Evolutionary conservation across 1,284 basidiomycete genomes (phyloP).

Genomic region (Athelia psychrophila): DNA sequence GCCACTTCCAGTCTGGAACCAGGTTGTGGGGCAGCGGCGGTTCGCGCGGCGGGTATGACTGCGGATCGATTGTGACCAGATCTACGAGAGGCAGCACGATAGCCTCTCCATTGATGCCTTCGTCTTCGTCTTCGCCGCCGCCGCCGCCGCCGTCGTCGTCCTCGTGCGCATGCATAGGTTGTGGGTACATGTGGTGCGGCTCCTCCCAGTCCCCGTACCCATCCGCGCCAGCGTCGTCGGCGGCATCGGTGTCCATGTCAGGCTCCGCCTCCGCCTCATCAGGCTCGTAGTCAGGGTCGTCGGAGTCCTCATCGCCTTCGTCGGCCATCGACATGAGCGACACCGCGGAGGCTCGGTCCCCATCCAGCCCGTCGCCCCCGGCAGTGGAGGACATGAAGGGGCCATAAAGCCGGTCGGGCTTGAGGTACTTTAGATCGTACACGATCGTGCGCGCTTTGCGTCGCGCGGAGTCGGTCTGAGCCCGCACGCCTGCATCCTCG

Average conservation of each 20-base stretch:
- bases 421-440: constrained; percentile 46
- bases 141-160: background rate
- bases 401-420: constrained; percentile 40
- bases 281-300: constrained; percentile 2
- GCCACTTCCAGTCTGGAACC: constrained; percentile 28
- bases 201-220: background rate
- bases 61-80: background rate
- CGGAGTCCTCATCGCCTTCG: constrained; percentile 16
- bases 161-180: too few species aligned
- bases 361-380: background rate
- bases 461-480: constrained; percentile 32
- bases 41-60: background rate
- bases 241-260: constrained; percentile 14
- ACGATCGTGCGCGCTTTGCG: constrained; percentile 38
- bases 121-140: constrained; percentile 3
- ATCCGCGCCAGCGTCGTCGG: constrained; percentile 18
- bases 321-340: constrained; percentile 4
- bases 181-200: too few species aligned
- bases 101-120: background rate
- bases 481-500: constrained; percentile 2
- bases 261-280: constrained; percentile 20
- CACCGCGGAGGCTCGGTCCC: constrained; percentile 3
- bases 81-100: too few species aligned
- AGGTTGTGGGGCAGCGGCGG: constrained; percentile 24
- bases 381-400: constrained; percentile 33